phyloP scores from a whole-genome alignment of 2,329 filamentous ascomycete genomes.

The Mycosphaerella arachidis region DNA sequence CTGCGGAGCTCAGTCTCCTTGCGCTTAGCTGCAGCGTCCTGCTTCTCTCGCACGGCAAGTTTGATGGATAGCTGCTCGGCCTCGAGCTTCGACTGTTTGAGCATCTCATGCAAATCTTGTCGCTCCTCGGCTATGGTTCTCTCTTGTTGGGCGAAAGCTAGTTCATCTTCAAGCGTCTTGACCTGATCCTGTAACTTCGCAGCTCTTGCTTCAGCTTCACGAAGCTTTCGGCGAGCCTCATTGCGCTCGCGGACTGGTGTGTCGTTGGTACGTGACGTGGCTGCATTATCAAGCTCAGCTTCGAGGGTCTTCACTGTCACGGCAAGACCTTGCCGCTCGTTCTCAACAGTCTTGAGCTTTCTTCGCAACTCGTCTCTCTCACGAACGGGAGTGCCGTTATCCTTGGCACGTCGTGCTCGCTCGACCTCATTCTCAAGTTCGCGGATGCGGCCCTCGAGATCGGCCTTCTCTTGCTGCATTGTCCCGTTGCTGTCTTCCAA shows the following conservation, averaged over 20 bases:
- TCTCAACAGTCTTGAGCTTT: slow-evolving; percentile 30
- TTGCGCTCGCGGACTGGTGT: slow-evolving; percentile 33
- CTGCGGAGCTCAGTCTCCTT: slow-evolving; percentile 58
- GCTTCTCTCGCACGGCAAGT: slow-evolving; percentile 63
- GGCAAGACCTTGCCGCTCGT: slow-evolving; percentile 31
- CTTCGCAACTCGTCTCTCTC: slow-evolving; percentile 34
- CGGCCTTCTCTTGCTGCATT: slow-evolving; percentile 47
- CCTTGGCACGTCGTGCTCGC: slow-evolving; percentile 36
- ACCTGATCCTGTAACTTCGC: slow-evolving; percentile 50
- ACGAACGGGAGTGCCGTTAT: slow-evolving; percentile 32
- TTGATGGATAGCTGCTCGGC: slow-evolving; percentile 60
- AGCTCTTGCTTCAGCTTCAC: slow-evolving; percentile 34
- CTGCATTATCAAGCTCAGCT: slow-evolving; percentile 32
- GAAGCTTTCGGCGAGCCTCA: slow-evolving; percentile 31
- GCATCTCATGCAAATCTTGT: slow-evolving; percentile 56
- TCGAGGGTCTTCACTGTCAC: slow-evolving; percentile 34
- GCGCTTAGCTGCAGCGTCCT: slow-evolving; percentile 54
- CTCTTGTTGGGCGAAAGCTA: slow-evolving; percentile 53
- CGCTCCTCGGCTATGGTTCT: slow-evolving; percentile 51
- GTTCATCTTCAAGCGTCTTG: slow-evolving; percentile 53
- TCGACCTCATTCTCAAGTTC: slow-evolving; percentile 35
- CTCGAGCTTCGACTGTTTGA: slow-evolving; percentile 57
- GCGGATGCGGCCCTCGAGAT: slow-evolving; percentile 56
- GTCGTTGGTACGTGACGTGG: slow-evolving; percentile 24
- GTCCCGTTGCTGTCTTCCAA: slow-evolving; percentile 43